Evolutionary conservation across 495 filamentous ascomycete species (phyloP), one percentile per base, ranked within the genome.

Genomic region (Xylaria nigripes): DNA sequence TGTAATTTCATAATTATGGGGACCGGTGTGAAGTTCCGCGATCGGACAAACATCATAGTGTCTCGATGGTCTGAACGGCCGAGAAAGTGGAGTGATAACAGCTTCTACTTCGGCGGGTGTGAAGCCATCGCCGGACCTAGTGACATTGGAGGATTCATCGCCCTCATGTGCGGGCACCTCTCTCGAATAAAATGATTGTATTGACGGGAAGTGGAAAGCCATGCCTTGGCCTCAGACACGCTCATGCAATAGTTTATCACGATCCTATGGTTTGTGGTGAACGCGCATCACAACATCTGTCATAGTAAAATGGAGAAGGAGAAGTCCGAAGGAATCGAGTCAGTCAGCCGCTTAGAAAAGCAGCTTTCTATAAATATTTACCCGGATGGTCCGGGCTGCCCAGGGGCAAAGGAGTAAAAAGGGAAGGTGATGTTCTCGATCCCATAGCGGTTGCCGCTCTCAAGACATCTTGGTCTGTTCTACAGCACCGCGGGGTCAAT

Each of bases 101-200:
- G 61, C 65, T 36, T 72, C 65, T 5, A 79, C 40, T 54, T 81
- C 77, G 12, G 69, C 66, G 6, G 70, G 36, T 13, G 76, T 79
- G 64, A 81, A 81, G 27, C 76, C 79, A 62, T 81, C 75, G 25
- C 76, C 71, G 12, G 54, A 49, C 21, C 45, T 44, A 0, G 10
- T 8, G 3, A 10, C 25, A 13, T 19, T 30, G 32, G 50, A 43
- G 16, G 51, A 30, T 24, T 43, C 29, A 10, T n/a, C 12, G 38
- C 50, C 27, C 50, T 21, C 15, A 30, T 59, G 60, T 38, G 63
- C 40, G 18, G 47, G 49, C 6, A 57, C 16, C 38, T 68, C 65
- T 45, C 64, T 66, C 21, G 69, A 61, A 56, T 70, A 83, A 64
- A 81, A 84, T 22, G 78, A 73, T 55, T 82, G 77, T 24, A 82